Base-by-base conservation (phyloP, 2,329 filamentous ascomycete genomes). In the Lachnellula hyalina region DNA sequence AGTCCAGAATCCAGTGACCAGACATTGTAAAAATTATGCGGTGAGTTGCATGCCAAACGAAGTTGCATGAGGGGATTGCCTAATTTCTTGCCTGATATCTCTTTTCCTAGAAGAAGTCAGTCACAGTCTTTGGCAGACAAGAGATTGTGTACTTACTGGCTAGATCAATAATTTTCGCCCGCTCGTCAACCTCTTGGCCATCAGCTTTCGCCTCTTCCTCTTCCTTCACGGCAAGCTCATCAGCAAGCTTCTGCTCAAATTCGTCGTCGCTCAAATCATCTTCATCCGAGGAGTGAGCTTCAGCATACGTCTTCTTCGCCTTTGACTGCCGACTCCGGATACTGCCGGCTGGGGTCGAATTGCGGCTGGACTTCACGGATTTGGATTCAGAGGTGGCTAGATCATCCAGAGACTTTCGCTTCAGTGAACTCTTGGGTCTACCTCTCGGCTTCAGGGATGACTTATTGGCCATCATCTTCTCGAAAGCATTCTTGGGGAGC, bases 21-120 rank as follows among this genome's bases (percentile, higher is more conserved):
- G 0, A 94, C 93, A 68, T 91, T 95, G 73, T 96, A 97, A 70
- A 99, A 97, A 68, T 96, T 96, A 72, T 96, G 92, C 0, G 94
- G 94, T 0, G 85, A 90, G 70, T 99, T 96, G 72, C 94, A 97
- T 11, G 90, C 90, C 0, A 96, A 80, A 0, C 94, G 87, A 3
- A 96, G 82, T 69, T 99, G 94, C 78, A 96, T 90, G 19, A 97
- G 74, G 0, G 91, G 89, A 62, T 99, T 99, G 47, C 94, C 92
- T 1, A 97, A 78, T 67, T 96, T 96, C 75, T 97, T 97, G 44
- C 83, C 82, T 3, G 85, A 78, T n/a, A 97, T 89, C 69, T 96
- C 90, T 52, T 89, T 86, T 69, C 93, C 84, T 84, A 66, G 57
- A 12, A 17, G 14, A 0, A 59, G 62, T 76, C 66, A 75, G 71